A percentile compares a stretch with the other conserved stretches of the same genome.
phyloP scores from a whole-genome alignment of 1,139 yeast genomes.

The Geotrichum armillariae region DNA sequence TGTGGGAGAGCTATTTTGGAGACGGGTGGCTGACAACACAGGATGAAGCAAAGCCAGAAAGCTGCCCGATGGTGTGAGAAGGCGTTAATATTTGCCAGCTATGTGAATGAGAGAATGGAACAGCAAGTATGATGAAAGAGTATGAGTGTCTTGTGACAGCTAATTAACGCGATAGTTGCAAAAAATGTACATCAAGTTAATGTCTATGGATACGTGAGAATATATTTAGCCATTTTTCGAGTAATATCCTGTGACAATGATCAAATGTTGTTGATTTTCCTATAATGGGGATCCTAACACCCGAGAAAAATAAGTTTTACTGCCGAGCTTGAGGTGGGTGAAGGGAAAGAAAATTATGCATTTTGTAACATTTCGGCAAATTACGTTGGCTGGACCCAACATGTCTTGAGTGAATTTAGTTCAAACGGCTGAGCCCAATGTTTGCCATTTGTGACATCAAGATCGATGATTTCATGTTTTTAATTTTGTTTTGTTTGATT shows the following conservation, averaged over 20 bases:
- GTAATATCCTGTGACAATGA: background rate
- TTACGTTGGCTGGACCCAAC: too few species aligned
- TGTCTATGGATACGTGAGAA: conserved; percentile 17
- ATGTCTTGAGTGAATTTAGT: too few species aligned
- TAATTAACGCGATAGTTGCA: conserved; percentile 14
- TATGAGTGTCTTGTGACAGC: background rate
- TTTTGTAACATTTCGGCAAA: too few species aligned
- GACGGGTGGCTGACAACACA: background rate
- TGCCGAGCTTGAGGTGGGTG: background rate
- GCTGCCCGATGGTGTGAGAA: conserved; percentile 24
- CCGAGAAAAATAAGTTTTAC: background rate
- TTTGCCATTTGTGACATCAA: too few species aligned
- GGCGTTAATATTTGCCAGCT: conserved; percentile 22
- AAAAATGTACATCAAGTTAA: conserved; percentile 21
- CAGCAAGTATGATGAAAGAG: conserved; percentile 19
- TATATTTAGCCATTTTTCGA: background rate
- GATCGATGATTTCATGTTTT: too few species aligned
- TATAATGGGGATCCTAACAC: background rate
- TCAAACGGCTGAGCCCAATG: too few species aligned
- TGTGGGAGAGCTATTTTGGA: background rate
- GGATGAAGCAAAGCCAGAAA: conserved; percentile 20
- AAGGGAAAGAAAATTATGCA: background rate
- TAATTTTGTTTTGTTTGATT: too few species aligned
- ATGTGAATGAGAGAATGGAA: conserved; percentile 23
- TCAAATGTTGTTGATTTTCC: background rate